Evolutionary conservation across 768 basidiomycete species (phyloP).

Genomic region (Lentinus brumalis): DNA sequence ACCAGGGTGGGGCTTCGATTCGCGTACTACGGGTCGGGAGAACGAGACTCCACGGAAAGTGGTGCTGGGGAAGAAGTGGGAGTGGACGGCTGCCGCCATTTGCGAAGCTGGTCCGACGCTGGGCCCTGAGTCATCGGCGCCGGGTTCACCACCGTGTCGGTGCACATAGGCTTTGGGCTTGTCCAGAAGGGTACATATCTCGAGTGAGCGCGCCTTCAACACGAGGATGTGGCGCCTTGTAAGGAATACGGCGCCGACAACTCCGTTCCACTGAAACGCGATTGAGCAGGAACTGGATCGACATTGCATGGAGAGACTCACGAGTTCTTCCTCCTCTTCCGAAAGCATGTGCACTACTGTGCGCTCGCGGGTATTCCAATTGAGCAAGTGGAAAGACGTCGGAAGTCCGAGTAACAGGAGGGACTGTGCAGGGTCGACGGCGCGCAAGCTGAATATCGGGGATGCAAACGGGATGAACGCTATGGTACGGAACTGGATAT

Average conservation of each 20-base stretch:
- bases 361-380: slow-evolving; percentile 36
- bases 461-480: slow-evolving; percentile 12
- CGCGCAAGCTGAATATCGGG: slow-evolving; percentile 17
- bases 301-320: slow-evolving; percentile 20
- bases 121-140: neutral
- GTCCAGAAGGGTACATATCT: slow-evolving; percentile 39
- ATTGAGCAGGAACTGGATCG: neutral
- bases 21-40: slow-evolving; percentile 6
- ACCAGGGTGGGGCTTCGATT: neutral
- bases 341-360: slow-evolving; percentile 25
- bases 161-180: neutral
- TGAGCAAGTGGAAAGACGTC: slow-evolving; percentile 38
- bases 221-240: slow-evolving; percentile 51
- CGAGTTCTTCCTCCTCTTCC: slow-evolving; percentile 36
- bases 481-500: neutral
- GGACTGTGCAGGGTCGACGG: slow-evolving; percentile 25
- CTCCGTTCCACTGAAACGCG: slow-evolving; percentile 39
- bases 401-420: slow-evolving; percentile 33
- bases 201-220: slow-evolving; percentile 53
- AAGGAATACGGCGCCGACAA: slow-evolving; percentile 47
- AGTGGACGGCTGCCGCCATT: slow-evolving; percentile 11
- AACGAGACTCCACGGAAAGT: slow-evolving; percentile 41
- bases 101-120: neutral
- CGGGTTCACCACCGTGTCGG: neutral
- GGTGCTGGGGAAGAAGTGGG: slow-evolving; percentile 21